Conservation (phyloP, 345 rosid genomes). For the Turnera subulata region DNA sequence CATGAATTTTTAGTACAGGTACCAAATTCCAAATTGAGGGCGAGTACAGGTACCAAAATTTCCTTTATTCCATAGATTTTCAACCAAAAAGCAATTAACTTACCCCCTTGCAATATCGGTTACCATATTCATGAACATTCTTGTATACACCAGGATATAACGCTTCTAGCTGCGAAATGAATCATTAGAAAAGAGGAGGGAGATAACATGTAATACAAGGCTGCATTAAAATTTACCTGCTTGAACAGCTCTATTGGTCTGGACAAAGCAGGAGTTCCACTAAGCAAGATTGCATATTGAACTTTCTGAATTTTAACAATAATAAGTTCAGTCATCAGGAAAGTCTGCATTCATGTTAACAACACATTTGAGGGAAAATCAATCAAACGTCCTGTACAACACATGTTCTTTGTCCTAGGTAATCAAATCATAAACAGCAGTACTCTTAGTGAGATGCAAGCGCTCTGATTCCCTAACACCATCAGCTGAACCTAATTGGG, state of each 20-base stretch:
- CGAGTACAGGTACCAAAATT: too few relatives aligned
- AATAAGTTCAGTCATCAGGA: neutral
- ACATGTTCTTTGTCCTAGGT: neutral
- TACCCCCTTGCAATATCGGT: conserved; percentile 89
- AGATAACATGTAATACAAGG: neutral
- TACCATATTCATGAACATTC: conserved; percentile 81
- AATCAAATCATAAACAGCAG: too few relatives aligned
- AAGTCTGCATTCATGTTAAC: neutral
- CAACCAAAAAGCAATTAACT: conserved; percentile 22
- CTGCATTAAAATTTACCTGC: conserved; percentile 50
- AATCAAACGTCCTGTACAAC: neutral
- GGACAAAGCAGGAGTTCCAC: conserved; percentile 98
- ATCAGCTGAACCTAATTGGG: too few relatives aligned
- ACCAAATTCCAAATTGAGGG: too few relatives aligned
- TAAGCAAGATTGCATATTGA: conserved; percentile 69
- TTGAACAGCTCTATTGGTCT: conserved; percentile 93
- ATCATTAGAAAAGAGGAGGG: neutral
- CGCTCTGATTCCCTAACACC: too few relatives aligned
- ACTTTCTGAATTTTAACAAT: conserved; percentile 64
- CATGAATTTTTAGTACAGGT: too few relatives aligned
- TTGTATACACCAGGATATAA: conserved; percentile 80
- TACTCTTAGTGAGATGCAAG: too few relatives aligned
- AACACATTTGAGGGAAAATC: neutral
- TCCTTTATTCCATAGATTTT: too few relatives aligned
- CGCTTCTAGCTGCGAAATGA: conserved; percentile 73